Conservation (phyloP, 2,329 filamentous ascomycete genomes). For the Alternaria arborescens region DNA sequence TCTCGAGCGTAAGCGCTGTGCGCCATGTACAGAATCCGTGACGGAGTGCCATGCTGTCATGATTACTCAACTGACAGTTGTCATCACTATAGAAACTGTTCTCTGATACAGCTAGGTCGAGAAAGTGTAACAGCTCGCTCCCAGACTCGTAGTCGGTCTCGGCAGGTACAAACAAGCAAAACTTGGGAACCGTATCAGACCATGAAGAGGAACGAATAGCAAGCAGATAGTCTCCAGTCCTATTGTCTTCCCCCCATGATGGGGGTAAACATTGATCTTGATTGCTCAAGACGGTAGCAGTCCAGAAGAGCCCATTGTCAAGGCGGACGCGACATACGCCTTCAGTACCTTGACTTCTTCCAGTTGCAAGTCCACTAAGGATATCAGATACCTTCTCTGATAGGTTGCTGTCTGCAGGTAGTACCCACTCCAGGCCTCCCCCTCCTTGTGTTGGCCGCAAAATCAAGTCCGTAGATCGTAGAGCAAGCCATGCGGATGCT, state of each 20-base stretch:
- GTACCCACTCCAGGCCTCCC: not conserved
- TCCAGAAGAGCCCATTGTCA: not conserved
- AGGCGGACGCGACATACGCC: not conserved
- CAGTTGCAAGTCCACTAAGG: not conserved
- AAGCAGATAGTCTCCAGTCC: constrained; percentile 11
- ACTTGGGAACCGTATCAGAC: not conserved
- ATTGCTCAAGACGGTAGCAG: not conserved
- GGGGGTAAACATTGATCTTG: not conserved
- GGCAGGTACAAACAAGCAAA: constrained; percentile 12
- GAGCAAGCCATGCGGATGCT: constrained; percentile 7
- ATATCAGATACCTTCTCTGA: not conserved
- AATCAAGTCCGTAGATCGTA: not conserved
- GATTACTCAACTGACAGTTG: not conserved
- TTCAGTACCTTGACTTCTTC: not conserved
- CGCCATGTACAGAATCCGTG: not conserved
- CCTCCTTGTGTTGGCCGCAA: not conserved
- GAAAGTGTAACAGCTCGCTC: not conserved
- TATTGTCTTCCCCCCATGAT: not conserved
- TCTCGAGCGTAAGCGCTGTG: not conserved
- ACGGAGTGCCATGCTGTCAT: not conserved
- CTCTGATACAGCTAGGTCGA: not conserved
- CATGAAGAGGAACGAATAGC: constrained; percentile 1
- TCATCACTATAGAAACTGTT: not conserved
- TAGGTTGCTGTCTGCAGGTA: not conserved
- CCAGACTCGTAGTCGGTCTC: not conserved